Conservation (phyloP, 345 rosid genomes). For the Melastoma malabathricum region DNA sequence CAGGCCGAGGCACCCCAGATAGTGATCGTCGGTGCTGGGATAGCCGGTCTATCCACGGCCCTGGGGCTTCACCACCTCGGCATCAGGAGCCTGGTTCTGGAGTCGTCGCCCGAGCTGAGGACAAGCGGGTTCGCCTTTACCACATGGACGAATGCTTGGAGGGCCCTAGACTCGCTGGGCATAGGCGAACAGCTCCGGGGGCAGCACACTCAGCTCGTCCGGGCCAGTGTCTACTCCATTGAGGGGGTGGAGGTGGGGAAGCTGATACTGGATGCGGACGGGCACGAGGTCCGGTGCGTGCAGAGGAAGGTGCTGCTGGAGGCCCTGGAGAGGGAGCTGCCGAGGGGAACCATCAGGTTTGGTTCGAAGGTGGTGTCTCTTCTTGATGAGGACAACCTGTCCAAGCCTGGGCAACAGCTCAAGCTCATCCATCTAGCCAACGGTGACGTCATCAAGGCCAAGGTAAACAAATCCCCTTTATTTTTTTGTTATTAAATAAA, state of each 20-base stretch:
- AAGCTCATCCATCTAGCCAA: constrained; percentile 50
- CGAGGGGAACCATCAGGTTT: constrained; percentile 42
- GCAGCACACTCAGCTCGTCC: constrained; percentile 19
- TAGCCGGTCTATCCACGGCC: no score
- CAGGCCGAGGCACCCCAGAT: no score
- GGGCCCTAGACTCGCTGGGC: constrained; percentile 53
- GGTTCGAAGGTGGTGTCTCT: constrained; percentile 56
- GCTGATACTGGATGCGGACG: not conserved
- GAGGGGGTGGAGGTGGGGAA: not conserved
- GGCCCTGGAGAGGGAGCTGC: constrained; percentile 39
- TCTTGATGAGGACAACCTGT: constrained; percentile 9
- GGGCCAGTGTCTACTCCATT: not conserved
- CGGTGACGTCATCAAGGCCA: constrained; percentile 42
- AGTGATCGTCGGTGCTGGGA: no score
- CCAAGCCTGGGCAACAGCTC: constrained; percentile 23
- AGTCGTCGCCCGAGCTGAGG: constrained; percentile 43
- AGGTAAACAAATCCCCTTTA: constrained; percentile 28
- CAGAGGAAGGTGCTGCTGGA: constrained; percentile 45
- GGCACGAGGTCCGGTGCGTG: constrained; percentile 35
- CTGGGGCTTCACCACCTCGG: constrained; percentile 16
- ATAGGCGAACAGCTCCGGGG: constrained; percentile 32
- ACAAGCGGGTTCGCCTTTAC: constrained; percentile 37
- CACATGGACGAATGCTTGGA: constrained; percentile 58
- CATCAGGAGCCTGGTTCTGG: constrained; percentile 48
- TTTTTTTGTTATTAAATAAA: not conserved